Conservation (phyloP, 331 rosid genomes). For the Phaseolus coccineus region DNA sequence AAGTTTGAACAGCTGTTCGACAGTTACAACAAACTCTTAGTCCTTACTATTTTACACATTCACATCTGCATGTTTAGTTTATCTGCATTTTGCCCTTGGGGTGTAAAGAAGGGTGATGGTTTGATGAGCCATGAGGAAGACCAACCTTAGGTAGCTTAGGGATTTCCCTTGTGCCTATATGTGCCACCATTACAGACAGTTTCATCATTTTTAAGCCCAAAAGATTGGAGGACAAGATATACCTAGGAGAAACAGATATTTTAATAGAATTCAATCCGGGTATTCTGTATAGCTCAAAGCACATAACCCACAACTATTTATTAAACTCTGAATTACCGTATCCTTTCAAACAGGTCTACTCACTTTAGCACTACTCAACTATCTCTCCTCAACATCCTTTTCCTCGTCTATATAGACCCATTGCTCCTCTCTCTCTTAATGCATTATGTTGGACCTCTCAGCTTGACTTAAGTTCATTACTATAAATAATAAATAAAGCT, state of each 20-base stretch:
- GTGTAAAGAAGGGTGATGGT: conserved; percentile 7
- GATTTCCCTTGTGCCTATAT: not conserved
- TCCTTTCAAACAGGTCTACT: conserved; percentile 2
- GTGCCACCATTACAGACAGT: not conserved
- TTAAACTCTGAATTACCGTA: not conserved
- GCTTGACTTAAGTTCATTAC: conserved; percentile 5
- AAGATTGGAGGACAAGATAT: conserved; percentile 4
- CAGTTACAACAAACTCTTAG: too few relatives aligned
- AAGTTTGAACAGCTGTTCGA: too few relatives aligned
- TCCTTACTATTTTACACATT: too few relatives aligned
- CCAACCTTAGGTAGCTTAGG: not conserved
- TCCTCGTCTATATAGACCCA: not conserved
- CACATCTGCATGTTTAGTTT: conserved; percentile 4
- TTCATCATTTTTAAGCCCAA: not conserved
- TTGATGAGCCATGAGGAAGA: conserved; percentile 31
- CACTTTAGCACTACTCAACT: not conserved
- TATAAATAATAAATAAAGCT: not conserved
- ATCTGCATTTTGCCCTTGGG: conserved; percentile 5
- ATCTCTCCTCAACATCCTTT: conserved; percentile 11
- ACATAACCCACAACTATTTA: not conserved
- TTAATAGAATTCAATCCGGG: not conserved
- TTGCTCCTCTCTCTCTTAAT: not conserved
- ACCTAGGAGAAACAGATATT: not conserved
- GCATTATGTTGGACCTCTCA: conserved; percentile 1
- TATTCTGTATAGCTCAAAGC: not conserved